phyloP scores from a whole-genome alignment of 2,329 filamentous ascomycete species.

The Macroventuria anomochaeta region DNA sequence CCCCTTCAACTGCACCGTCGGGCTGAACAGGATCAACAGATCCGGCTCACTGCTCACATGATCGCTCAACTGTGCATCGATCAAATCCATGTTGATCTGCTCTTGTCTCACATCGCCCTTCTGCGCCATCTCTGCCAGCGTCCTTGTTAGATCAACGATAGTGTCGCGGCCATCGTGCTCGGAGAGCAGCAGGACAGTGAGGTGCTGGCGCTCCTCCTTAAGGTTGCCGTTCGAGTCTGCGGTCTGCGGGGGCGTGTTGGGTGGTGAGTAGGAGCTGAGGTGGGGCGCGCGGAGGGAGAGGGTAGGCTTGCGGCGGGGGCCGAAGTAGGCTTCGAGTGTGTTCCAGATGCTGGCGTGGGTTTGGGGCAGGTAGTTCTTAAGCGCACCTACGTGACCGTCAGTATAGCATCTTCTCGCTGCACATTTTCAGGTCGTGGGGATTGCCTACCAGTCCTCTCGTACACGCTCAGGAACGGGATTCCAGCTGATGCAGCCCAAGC shows the following conservation, averaged over 20 bases:
- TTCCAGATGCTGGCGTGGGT: slow-evolving; percentile 79
- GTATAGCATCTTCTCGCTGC: neutral
- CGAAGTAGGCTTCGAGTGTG: slow-evolving; percentile 88
- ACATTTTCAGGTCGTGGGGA: too few relatives aligned
- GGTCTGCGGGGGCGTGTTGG: slow-evolving; percentile 49
- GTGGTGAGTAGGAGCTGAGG: slow-evolving; percentile 63
- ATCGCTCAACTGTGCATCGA: slow-evolving; percentile 84
- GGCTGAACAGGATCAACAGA: slow-evolving; percentile 84
- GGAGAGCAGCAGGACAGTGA: slow-evolving; percentile 79
- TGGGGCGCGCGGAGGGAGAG: slow-evolving; percentile 77
- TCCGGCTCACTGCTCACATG: slow-evolving; percentile 88
- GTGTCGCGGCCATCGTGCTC: slow-evolving; percentile 90
- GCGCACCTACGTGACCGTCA: slow-evolving; percentile 65
- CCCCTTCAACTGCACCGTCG: slow-evolving; percentile 81
- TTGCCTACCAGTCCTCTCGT: slow-evolving; percentile 82
- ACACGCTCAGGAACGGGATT: slow-evolving; percentile 86
- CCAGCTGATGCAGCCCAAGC: slow-evolving; percentile 93
- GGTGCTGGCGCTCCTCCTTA: slow-evolving; percentile 46
- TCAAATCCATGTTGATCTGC: slow-evolving; percentile 84
- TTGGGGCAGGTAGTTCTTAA: slow-evolving; percentile 88
- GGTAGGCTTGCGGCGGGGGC: slow-evolving; percentile 68
- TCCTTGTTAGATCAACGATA: slow-evolving; percentile 93
- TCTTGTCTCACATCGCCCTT: slow-evolving; percentile 78
- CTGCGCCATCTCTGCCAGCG: slow-evolving; percentile 93
- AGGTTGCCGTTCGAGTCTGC: slow-evolving; percentile 48